phyloP scores from a whole-genome alignment of 2,329 filamentous ascomycete genomes.

The Golovinomyces cichoracearum region DNA sequence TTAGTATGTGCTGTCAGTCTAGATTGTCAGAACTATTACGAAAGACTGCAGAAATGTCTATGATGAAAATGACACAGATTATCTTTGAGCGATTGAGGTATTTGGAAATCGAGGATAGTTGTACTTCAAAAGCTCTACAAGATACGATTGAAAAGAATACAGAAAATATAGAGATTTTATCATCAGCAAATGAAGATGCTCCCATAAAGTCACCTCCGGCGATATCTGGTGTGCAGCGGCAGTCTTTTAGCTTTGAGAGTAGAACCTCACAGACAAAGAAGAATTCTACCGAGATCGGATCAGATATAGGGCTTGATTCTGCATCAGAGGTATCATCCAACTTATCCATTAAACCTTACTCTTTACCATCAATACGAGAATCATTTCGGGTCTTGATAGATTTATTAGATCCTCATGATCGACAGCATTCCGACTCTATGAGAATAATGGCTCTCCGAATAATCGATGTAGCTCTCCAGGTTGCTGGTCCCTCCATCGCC shows the following conservation, averaged over 20 bases:
- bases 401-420: slow-evolving; percentile 76
- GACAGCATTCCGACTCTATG: slow-evolving; percentile 80
- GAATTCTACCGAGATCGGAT: slow-evolving; percentile 8
- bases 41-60: slow-evolving; percentile 78
- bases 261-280: slow-evolving; percentile 7
- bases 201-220: slow-evolving; percentile 28
- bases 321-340: slow-evolving; percentile 16
- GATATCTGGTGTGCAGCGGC: slow-evolving; percentile 16
- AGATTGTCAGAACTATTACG: slow-evolving; percentile 74
- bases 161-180: slow-evolving; percentile 62
- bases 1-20: slow-evolving; percentile 91
- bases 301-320: slow-evolving; percentile 11
- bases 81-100: slow-evolving; percentile 87
- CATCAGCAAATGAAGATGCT: slow-evolving; percentile 38
- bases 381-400: slow-evolving; percentile 84
- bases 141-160: slow-evolving; percentile 40
- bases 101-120: slow-evolving; percentile 48
- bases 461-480: slow-evolving; percentile 88
- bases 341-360: slow-evolving; percentile 56
- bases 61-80: slow-evolving; percentile 98
- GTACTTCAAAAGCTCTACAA: slow-evolving; percentile 39
- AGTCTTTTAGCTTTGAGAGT: slow-evolving; percentile 19
- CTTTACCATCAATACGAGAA: slow-evolving; percentile 77
- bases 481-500: slow-evolving; percentile 82
- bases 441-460: slow-evolving; percentile 92